Evolutionary conservation across 2,329 filamentous ascomycete genomes (phyloP), one percentile per base, ranked within the genome.

Genomic region (Ceratocystis smalleyi): DNA sequence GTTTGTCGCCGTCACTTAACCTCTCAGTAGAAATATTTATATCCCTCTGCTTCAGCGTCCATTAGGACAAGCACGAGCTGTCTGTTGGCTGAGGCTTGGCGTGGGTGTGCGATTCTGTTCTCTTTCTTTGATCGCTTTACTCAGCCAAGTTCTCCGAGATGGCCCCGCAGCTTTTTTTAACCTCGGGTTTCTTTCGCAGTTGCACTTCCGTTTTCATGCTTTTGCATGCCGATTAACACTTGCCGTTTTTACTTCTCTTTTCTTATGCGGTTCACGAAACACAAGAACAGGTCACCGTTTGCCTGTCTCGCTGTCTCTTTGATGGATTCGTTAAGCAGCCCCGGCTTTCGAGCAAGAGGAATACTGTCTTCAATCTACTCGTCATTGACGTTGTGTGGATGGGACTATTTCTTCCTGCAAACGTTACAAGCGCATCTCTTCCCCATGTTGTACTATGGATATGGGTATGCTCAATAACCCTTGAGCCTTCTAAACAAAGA

Each of bases 11-110:
- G 24, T 30, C 54, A 30, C 62, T 64, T 59, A 64, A 49, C 54
- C 55, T 45, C 15, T 64, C 51, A 64, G 62, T 51, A 64, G 62
- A 62, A 40, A 32, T 22, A 62, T 54, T 7, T 24, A 17, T 17
- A 49, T 45, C 49, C 54, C 15, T 49, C 5, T 59, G 27, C 24
- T 30, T 22, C 8, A 17, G 59, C 49, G 35, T 24, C 22, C 47
- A 15, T 27, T 15, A 4, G 22, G 47, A 51, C 24, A 40, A 40
- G 35, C 35, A 40, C 10, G 12, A 27, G 47, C 19, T 27, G 24
- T 24, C 10, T 49, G 47, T 49, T 22, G 6, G 22, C 47, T 24
- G 47, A 2, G 10, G 2, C 47, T 10, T 27, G 47, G 7, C 30
- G 15, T 57, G 54, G 3, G 32, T 27, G 6, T 30, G 54, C 54